A percentile compares a stretch with the other conserved stretches of the same genome.
These are phyloP conservation scores for Coprinopsis strossmayeri DNA, from an alignment of 768 basidiomycete species.

Conservation along the genomic window DNA sequence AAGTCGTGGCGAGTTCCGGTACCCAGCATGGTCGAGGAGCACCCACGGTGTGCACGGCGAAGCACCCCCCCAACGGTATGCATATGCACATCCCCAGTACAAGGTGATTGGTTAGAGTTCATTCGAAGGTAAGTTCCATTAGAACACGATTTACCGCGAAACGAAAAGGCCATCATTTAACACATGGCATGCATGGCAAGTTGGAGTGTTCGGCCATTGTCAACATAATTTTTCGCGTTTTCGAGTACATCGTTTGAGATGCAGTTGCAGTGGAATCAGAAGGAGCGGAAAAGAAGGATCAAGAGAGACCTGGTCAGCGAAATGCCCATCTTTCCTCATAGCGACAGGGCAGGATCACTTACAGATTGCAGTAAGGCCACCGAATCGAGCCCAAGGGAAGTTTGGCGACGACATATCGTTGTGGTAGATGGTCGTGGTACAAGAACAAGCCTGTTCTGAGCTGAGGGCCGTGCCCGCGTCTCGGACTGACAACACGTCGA, in stretches of 20 bases:
- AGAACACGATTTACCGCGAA: no score
- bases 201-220: no score
- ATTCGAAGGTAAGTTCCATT: no score
- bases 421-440: background rate
- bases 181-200: no score
- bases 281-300: background rate
- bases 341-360: slow-evolving; percentile 20
- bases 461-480: background rate
- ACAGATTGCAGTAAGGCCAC: slow-evolving; percentile 40
- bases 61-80: background rate
- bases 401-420: slow-evolving; percentile 19
- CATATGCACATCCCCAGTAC: no score
- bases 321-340: background rate
- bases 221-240: no score
- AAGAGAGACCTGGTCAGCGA: background rate
- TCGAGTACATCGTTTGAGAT: no score
- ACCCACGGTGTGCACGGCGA: slow-evolving; percentile 2
- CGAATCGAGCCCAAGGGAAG: slow-evolving; percentile 56
- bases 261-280: background rate
- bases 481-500: background rate
- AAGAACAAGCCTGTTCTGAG: background rate
- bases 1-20: background rate
- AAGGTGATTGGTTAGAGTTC: no score
- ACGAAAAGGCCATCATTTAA: no score
- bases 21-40: background rate